Base-by-base conservation (phyloP, 2,329 filamentous ascomycete genomes). In the Pestalotiopsis sp. region DNA sequence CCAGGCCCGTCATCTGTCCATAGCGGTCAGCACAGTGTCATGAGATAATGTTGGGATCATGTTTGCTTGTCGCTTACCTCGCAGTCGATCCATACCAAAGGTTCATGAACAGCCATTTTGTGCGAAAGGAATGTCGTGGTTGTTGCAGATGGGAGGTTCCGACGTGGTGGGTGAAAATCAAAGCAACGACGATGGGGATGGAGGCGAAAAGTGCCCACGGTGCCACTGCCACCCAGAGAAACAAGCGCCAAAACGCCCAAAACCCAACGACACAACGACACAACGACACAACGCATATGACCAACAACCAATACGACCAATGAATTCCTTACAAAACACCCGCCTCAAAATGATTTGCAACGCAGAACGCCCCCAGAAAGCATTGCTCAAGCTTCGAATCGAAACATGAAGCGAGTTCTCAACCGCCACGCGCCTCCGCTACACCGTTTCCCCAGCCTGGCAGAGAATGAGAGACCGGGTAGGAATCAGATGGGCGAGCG, bases 1-100 rank as follows among this genome's bases (percentile, higher is more conserved):
- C 86, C 7, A 97, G 87, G 25, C 94, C 94, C 39, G 94, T 98
- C 96, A 99, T 99, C 94, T 97, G 73, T n/a, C 58, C 17, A 20
- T 59, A 61, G 25, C 58, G 9, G 23, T 20, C 65, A 56, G 60
- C 52, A 23, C 14, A 49, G 25, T 41, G 61, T 36, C 41, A 23
- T 1, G 41, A 14, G 31, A 56, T 38, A 38, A 41, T 41, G 39
- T 59, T 3, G 45, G 59, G n/a, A 13, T 17, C 39, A 59, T 25
- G 14, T 25, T 11, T 3, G 14, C 2, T 52, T 20, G 7, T 11
- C 60, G 67, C 77, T 73, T 74, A 86, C 85, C 82, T 88, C 86
- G 72, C 85, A 87, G 62, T 76, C 74, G 59, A 76, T 75, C 74
- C 74, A 76, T 13, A 76, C 71, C 20, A 73, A 27, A 9, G 73